Evolutionary conservation across 164 flowering plant species (phyloP), one percentile per base, ranked within the genome.

Genomic region (Umbilicus rupestris): DNA sequence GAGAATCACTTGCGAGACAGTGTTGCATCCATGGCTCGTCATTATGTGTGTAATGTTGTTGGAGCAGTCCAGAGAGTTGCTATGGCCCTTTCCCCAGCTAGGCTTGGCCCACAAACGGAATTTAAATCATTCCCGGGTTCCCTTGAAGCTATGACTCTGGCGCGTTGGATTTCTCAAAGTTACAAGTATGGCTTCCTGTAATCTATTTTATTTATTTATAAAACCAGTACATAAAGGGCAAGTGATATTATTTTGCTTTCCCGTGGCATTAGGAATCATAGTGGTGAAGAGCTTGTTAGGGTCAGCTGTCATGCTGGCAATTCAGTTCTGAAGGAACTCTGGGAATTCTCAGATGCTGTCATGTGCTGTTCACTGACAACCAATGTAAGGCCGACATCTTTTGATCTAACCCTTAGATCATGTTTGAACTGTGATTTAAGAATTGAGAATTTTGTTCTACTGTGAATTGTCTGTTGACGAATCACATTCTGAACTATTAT

Each of bases 11-110:
- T 81, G 57, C 84, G 78, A 24, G 96, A 89, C 62, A 85, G 70
- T 69, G 92, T 89, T 11, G 91, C 88, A 35, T 82, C 85, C 16
- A 91, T 91, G 97, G 97, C 97, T 66, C 91, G 96, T 33, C 92
- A 89, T 31, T 91, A 91, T 66, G 85, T 91, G n/a, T 82, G 96
- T 5, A 87, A 82, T 64, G 78, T 91, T 59, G 84, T 91, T 35
- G 82, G 78, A 12, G 87, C 97, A 47, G 97, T 89, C 35, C 96
- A 89, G 81, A 84, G 96, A 79, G 97, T 92, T 74, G 96, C 94
- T 5, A 81, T 84, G 88, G 96, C 96, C 14, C 83, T 92, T 69
- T 64, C 96, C 2, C 97, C 97, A 1, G 83, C 94, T 8, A 71
- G 76, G 9, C 66, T 84, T 24, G 59, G 76, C 71, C 70, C 87